These are phyloP conservation scores for Cordyceps tenuipes DNA, from an alignment of 2,329 filamentous ascomycete species.

Conservation along the genomic window DNA sequence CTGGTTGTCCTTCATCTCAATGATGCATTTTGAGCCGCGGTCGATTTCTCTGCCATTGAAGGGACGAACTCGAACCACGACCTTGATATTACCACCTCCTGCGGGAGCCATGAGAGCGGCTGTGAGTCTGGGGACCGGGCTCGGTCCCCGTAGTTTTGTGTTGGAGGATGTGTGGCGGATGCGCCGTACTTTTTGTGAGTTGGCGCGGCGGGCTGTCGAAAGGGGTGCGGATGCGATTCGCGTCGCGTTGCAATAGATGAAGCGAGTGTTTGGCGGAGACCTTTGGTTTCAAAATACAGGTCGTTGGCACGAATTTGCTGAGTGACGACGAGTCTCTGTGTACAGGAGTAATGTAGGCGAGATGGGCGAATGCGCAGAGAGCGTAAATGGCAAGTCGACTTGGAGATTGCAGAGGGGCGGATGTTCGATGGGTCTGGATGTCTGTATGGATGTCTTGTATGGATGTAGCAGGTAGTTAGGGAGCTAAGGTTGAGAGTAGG, in stretches of 20 bases:
- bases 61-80: constrained; percentile 91
- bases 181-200: background rate
- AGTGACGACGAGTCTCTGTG: background rate
- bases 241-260: background rate
- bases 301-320: background rate
- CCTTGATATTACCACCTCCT: constrained; percentile 96
- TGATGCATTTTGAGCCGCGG: constrained; percentile 88
- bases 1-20: constrained; percentile 91
- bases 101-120: constrained; percentile 34
- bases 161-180: background rate
- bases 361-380: background rate
- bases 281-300: background rate
- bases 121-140: constrained; percentile 26
- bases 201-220: background rate
- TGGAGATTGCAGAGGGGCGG: constrained; percentile 9
- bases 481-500: background rate
- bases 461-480: no score
- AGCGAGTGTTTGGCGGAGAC: background rate
- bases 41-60: constrained; percentile 96
- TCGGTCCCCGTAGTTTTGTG: constrained; percentile 23
- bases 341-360: no score
- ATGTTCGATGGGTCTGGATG: constrained; percentile 2
- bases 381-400: background rate
- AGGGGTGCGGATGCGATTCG: background rate
- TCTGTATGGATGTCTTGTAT: background rate